phyloP scores from a whole-genome alignment of 495 filamentous ascomycete species.

The Neurospora sp. region DNA sequence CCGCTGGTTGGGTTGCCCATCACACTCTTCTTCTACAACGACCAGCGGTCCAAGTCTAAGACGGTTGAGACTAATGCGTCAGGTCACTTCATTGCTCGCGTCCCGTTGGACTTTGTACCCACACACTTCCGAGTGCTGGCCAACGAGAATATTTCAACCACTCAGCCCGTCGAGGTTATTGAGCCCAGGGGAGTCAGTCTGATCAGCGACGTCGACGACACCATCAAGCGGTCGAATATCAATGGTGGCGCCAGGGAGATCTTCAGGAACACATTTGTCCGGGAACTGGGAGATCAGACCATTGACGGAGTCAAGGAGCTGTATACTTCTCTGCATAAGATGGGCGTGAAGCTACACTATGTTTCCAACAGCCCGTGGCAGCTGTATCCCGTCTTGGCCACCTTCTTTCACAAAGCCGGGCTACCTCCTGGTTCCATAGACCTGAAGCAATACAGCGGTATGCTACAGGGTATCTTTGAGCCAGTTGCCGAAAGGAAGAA shows the following conservation, averaged over 20 bases:
- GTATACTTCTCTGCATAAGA: conserved; percentile 65
- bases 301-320: conserved; percentile 82
- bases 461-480: conserved; percentile 97
- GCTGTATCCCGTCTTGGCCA: conserved; percentile 76
- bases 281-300: conserved; percentile 68
- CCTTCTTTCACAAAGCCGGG: conserved; percentile 68
- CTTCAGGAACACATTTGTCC: conserved; percentile 88
- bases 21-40: conserved; percentile 89
- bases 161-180: conserved; percentile 62
- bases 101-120: conserved; percentile 76
- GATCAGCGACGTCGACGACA: conserved; percentile 98
- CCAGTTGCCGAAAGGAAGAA: conserved; percentile 93
- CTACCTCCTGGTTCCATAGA: conserved; percentile 85
- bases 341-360: conserved; percentile 83
- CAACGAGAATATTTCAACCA: conserved; percentile 72
- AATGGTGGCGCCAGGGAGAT: conserved; percentile 79
- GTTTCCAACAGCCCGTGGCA: conserved; percentile 96
- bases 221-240: conserved; percentile 92
- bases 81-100: conserved; percentile 74
- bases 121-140: conserved; percentile 82
- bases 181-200: conserved; percentile 78
- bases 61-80: conserved; percentile 73
- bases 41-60: conserved; percentile 61
- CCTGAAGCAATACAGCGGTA: conserved; percentile 87
- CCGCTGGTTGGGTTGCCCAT: conserved; percentile 64